Evolutionary conservation across 805 yeast species (phyloP).

Genomic region (Cyberlindnera galapagoensis): DNA sequence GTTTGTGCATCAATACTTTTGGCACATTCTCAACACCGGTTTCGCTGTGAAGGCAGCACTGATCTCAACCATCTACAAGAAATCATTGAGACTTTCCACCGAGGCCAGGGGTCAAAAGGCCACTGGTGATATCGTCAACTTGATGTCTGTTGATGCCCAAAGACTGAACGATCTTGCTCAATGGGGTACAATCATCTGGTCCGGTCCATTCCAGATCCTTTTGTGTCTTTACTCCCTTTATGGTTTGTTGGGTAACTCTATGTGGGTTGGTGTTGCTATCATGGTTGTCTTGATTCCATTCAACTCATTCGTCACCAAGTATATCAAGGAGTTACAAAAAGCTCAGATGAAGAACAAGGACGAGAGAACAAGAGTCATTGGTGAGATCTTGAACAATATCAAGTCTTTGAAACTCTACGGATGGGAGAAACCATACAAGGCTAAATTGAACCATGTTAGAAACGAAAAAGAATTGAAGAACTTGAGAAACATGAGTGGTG

Average conservation of each 20-base stretch:
- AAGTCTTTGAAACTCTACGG: constrained; percentile 90
- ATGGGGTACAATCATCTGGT: constrained; percentile 77
- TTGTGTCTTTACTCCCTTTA: constrained; percentile 71
- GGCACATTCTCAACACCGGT: constrained; percentile 67
- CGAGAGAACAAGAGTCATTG: constrained; percentile 81
- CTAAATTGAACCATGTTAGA: constrained; percentile 72
- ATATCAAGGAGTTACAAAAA: constrained; percentile 69
- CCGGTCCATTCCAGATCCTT: constrained; percentile 84
- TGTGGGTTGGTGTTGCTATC: constrained; percentile 92
- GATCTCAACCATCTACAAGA: constrained; percentile 60
- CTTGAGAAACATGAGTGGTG: constrained; percentile 65
- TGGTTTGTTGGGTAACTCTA: constrained; percentile 72
- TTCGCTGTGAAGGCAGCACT: constrained; percentile 69
- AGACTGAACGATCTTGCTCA: constrained; percentile 79
- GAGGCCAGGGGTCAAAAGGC: constrained; percentile 66
- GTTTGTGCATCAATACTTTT: constrained; percentile 71
- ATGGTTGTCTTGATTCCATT: constrained; percentile 75
- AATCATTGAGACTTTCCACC: constrained; percentile 60
- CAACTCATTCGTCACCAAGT: constrained; percentile 61
- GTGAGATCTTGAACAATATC: constrained; percentile 85
- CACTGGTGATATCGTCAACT: constrained; percentile 89
- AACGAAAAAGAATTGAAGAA: constrained; percentile 79
- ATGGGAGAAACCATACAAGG: constrained; percentile 87
- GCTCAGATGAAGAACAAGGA: constrained; percentile 87
- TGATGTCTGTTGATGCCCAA: constrained; percentile 92